Conservation (phyloP, 2,329 filamentous ascomycete species). For the Colletotrichum liaoningense region DNA sequence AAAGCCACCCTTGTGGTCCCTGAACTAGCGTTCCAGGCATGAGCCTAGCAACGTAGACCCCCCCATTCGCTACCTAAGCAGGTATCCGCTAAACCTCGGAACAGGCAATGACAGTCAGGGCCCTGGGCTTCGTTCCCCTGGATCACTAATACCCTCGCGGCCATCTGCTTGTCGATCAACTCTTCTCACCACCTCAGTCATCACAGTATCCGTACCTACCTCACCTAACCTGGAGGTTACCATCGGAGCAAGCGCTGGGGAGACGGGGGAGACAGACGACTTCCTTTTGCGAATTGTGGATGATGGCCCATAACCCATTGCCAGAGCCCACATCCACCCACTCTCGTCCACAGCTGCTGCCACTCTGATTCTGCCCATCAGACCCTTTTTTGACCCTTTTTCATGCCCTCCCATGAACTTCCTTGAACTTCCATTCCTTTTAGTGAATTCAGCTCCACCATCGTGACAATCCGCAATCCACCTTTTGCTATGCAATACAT, state of each 20-base stretch:
- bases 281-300: no score
- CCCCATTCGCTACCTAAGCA: neutral
- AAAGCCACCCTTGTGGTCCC: conserved; percentile 30
- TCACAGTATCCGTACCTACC: no score
- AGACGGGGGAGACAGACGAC: no score
- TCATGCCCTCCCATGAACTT: neutral
- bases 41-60: conserved; percentile 2
- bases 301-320: neutral
- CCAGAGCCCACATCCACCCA: conserved; percentile 7
- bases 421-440: neutral
- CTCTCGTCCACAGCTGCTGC: conserved; percentile 5
- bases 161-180: conserved; percentile 30
- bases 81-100: neutral
- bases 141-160: conserved; percentile 15
- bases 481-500: neutral
- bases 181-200: neutral
- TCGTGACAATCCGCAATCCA: neutral
- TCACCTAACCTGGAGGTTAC: no score
- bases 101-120: conserved; percentile 17
- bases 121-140: conserved; percentile 16
- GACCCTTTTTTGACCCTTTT: conserved; percentile 13
- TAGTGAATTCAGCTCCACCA: conserved; percentile 5
- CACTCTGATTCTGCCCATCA: conserved; percentile 19
- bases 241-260: no score
- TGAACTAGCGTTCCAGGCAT: conserved; percentile 28